A percentile compares a stretch with the other conserved stretches of the same genome.
Evolutionary conservation across 2,329 filamentous ascomycete genomes (phyloP).

Genomic region (Claviceps capensis): DNA sequence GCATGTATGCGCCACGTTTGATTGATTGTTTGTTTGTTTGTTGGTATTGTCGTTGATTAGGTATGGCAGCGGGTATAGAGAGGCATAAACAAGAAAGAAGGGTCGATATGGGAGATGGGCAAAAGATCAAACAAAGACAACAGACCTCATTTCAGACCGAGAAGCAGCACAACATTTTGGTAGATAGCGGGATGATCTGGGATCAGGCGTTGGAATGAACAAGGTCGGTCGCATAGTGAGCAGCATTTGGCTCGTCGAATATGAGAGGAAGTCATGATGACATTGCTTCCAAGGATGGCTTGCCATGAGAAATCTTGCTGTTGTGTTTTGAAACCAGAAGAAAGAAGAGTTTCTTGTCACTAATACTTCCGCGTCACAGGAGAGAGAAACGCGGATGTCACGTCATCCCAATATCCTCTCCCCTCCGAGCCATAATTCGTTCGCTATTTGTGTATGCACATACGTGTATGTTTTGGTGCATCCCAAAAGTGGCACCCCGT

Average conservation of each 20-base stretch:
- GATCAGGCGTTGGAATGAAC: slow-evolving; percentile 9
- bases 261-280: neutral
- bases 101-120: neutral
- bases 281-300: neutral
- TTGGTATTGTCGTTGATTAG: neutral
- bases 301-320: no score
- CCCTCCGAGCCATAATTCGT: no score
- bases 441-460: no score
- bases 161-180: slow-evolving; percentile 3
- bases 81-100: neutral
- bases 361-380: no score
- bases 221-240: neutral
- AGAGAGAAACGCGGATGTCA: no score
- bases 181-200: slow-evolving; percentile 2
- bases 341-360: no score
- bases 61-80: neutral
- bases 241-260: neutral
- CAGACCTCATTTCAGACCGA: neutral
- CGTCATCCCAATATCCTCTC: no score
- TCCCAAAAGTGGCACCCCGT: neutral
- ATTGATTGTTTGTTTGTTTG: neutral
- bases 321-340: no score
- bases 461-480: neutral
- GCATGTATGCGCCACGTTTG: no score
- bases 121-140: neutral